Evolutionary conservation across 2,329 filamentous ascomycete species (phyloP).

Genomic region (Annulohypoxylon truncatum): DNA sequence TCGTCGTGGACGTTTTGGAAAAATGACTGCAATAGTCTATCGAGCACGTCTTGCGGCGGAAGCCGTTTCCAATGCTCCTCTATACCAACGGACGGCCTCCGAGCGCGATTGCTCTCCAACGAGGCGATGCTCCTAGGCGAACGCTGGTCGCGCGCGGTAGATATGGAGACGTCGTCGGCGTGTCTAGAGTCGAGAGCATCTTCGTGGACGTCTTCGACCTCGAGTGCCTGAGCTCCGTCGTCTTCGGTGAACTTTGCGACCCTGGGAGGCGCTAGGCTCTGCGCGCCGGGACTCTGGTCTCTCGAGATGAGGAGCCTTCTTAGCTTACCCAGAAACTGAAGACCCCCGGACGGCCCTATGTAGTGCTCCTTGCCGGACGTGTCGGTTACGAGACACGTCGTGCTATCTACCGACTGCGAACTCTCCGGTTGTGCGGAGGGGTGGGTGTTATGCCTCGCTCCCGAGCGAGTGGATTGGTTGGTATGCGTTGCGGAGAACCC

Average conservation of each 20-base stretch:
- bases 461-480: background rate
- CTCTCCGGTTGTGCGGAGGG: background rate
- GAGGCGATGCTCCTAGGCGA: slow-evolving; percentile 48
- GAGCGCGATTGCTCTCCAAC: slow-evolving; percentile 47
- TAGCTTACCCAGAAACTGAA: slow-evolving; percentile 53
- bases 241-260: slow-evolving; percentile 42
- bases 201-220: slow-evolving; percentile 35
- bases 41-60: slow-evolving; percentile 45
- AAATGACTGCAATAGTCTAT: slow-evolving; percentile 51
- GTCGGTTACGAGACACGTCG: slow-evolving; percentile 48
- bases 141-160: slow-evolving; percentile 18
- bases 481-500: background rate
- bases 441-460: background rate
- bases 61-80: slow-evolving; percentile 48
- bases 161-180: background rate
- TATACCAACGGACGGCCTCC: slow-evolving; percentile 43
- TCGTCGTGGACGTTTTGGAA: slow-evolving; percentile 53
- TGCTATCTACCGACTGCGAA: background rate
- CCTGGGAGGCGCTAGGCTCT: slow-evolving; percentile 1
- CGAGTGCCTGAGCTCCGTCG: slow-evolving; percentile 45
- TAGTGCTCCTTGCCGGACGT: slow-evolving; percentile 53
- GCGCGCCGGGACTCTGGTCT: slow-evolving; percentile 19
- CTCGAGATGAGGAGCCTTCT: slow-evolving; percentile 48
- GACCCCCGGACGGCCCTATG: slow-evolving; percentile 53
- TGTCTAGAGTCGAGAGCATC: slow-evolving; percentile 7